Evolutionary conservation across 106 monocot genomes (phyloP), one percentile per base, ranked within the genome.

Genomic region (Acorus gramineus): DNA sequence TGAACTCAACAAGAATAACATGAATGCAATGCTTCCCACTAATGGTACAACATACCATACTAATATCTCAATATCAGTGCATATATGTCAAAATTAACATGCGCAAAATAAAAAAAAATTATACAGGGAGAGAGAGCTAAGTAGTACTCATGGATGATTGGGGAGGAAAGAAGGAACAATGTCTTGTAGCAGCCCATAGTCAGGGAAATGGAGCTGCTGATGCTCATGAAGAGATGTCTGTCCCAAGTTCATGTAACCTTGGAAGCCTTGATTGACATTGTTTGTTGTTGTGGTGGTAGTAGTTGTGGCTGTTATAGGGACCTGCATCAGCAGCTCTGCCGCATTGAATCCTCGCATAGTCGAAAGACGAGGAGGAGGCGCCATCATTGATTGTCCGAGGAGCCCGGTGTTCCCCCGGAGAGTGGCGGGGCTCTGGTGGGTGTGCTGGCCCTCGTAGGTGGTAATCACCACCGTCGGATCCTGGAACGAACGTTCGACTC

Each of bases 371-470:
- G 76, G 48, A 14, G 68, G 65, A 12, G 74, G 44, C 42, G 76
- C 7, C 2, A 2, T 8, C 4, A 80, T 28, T 28, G 47, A 14
- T 76, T n/a, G 63, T 87, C 72, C 2, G 85, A 50, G 65, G 28
- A 28, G 28, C 28, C 28, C 28, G 28, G 28, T 28, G 28, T 76
- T 69, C 4, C 76, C 84, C 47, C 92, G 76, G 9, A 87, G 60
- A 8, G 68, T 76, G 2, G 82, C 74, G 2, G 92, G 93, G 65
- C 80, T 81, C 46, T 73, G 83, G 55, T 93, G 93, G 48, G 74
- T 81, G 77, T 93, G 93, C 53, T 93, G 83, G 0, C 93, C 93
- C 78, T 93, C 93, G 47, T 93, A 93, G 5, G 93, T 93, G 4
- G 93, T 93, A 68, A 93, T 78, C 52, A 93, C 93, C 52, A 81